These are phyloP conservation scores for Orbilia blumenaviensis DNA, from an alignment of 2,329 filamentous ascomycete genomes.

Conservation along the genomic window DNA sequence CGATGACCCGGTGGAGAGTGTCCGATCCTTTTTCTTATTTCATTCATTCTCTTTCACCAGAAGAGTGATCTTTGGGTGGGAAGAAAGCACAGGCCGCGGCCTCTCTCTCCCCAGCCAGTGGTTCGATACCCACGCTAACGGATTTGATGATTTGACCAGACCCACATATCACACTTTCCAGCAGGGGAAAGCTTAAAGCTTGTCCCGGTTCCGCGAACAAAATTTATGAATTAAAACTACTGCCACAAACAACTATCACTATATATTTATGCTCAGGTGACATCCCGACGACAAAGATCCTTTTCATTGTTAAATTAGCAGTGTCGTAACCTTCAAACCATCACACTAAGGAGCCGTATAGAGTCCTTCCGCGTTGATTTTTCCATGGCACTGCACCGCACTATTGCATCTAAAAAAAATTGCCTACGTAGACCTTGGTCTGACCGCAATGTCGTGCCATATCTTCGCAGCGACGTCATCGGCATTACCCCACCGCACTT, in stretches of 20 bases:
- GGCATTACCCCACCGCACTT: slow-evolving; percentile 7
- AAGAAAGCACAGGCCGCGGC: neutral
- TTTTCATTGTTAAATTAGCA: no score
- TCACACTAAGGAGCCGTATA: no score
- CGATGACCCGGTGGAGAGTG: slow-evolving; percentile 44
- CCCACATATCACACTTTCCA: slow-evolving; percentile 44
- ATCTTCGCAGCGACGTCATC: slow-evolving; percentile 17
- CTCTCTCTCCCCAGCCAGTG: neutral
- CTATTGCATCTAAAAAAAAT: neutral
- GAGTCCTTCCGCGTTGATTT: slow-evolving; percentile 1
- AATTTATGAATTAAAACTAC: no score
- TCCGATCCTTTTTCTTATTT: no score
- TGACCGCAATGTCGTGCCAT: slow-evolving; percentile 17
- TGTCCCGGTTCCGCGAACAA: slow-evolving; percentile 44
- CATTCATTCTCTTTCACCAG: no score
- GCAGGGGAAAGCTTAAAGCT: slow-evolving; percentile 19
- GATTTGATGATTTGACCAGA: slow-evolving; percentile 13
- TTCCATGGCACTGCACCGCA: neutral
- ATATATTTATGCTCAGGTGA: no score
- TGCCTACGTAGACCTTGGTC: no score
- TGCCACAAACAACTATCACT: no score
- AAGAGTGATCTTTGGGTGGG: slow-evolving; percentile 31
- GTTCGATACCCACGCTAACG: slow-evolving; percentile 15
- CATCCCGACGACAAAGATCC: no score
- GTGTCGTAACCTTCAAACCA: no score